Conservation (phyloP, 2,329 filamentous ascomycete species). For the Penicillium verrucosum region DNA sequence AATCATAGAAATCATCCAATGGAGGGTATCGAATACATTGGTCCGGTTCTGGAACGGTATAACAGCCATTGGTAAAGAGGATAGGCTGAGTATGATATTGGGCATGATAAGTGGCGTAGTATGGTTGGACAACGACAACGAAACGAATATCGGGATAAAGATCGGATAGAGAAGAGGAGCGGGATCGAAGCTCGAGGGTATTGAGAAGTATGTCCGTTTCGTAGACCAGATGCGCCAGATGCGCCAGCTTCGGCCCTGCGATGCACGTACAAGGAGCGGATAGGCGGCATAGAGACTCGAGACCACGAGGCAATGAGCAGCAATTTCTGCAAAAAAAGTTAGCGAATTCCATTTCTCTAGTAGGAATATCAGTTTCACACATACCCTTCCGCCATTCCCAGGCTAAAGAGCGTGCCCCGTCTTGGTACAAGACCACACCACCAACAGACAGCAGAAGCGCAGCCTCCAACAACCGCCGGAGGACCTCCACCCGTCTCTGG, state of each 20-base stretch:
- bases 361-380: background rate
- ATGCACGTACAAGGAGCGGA: conserved; percentile 54
- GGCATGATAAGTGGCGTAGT: conserved; percentile 64
- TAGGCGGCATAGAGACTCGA: conserved; percentile 47
- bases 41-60: conserved; percentile 62
- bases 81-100: conserved; percentile 77
- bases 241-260: conserved; percentile 26
- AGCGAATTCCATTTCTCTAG: background rate
- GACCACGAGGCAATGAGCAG: conserved; percentile 31
- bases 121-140: conserved; percentile 66
- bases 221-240: conserved; percentile 25
- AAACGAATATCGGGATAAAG: conserved; percentile 70
- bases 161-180: conserved; percentile 87
- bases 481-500: conserved; percentile 41
- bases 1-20: conserved; percentile 73
- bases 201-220: conserved; percentile 49
- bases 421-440: conserved; percentile 39
- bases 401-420: conserved; percentile 30
- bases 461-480: conserved; percentile 53
- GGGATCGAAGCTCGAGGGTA: conserved; percentile 82
- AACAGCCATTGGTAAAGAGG: conserved; percentile 69
- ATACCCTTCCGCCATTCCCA: conserved; percentile 41
- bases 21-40: conserved; percentile 62
- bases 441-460: conserved; percentile 54
- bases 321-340: conserved; percentile 31